Evolutionary conservation across 1,139 yeast genomes (phyloP).

Genomic region (Debaryomyces nepalensis): DNA sequence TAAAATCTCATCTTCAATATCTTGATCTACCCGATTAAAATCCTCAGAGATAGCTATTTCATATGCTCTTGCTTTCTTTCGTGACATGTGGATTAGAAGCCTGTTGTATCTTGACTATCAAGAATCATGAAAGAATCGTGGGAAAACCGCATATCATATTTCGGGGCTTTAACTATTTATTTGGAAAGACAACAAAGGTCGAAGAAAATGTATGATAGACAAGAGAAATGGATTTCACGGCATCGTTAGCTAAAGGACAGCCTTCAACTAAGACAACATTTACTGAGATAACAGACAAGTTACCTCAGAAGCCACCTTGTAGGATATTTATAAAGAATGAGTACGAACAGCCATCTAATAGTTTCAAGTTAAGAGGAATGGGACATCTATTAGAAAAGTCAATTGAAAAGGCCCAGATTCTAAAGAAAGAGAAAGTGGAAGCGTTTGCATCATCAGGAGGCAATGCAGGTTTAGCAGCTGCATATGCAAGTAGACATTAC

Average conservation of each 20-base stretch:
- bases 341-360: conserved; percentile 70
- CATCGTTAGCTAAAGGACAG: neutral
- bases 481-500: conserved; percentile 55
- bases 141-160: neutral
- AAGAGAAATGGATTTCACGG: too few relatives aligned
- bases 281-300: conserved; percentile 37
- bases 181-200: too few relatives aligned
- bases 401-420: conserved; percentile 25
- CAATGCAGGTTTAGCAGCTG: conserved; percentile 80
- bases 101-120: too few relatives aligned
- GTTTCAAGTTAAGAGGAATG: conserved; percentile 72
- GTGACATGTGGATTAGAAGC: conserved; percentile 1
- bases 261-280: conserved; percentile 51
- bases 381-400: conserved; percentile 49
- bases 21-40: conserved; percentile 24
- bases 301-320: conserved; percentile 44
- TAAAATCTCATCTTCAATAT: conserved; percentile 40
- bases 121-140: neutral
- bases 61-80: neutral
- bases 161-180: too few relatives aligned
- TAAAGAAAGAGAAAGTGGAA: conserved; percentile 36
- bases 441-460: conserved; percentile 76
- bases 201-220: too few relatives aligned
- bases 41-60: conserved; percentile 9
- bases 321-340: conserved; percentile 64